Base-by-base conservation (phyloP, 352 stramenopile species). In the Pythium scleroteichum region DNA sequence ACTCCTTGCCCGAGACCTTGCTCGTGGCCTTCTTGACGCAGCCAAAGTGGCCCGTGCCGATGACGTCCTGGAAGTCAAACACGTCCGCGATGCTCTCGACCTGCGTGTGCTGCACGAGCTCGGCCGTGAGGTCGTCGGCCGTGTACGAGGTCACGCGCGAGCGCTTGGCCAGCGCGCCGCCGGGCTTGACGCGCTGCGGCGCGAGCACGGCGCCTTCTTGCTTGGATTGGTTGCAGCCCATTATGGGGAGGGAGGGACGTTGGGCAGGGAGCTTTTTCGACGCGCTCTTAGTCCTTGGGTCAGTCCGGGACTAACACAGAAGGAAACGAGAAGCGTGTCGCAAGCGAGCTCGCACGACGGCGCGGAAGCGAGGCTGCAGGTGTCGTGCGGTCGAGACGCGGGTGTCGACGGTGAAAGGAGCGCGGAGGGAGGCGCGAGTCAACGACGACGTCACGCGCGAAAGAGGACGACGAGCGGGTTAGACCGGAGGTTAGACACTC, bases 61-160 rank as follows among this genome's bases (percentile, higher is more conserved):
- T 87, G 26, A 76, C 83, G 26, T 66, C 39, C 57, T 73, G 69
- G 63, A 93, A 88, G 42, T 83, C 69, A 56, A 91, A 90, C 48
- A 73, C 72, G 46, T 83, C 72, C 49, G 59, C 53, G 48, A 93
- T 90, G 57, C 88, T 69, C 51, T 82, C 73, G 42, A 93, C 81
- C 45, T 77, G 76, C 51, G 75, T 87, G 76, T 93, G 83, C 69
- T 90, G 83, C 48, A 93, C 79, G 4, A 93, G 73, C 48, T 90
- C 79, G 4, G 79, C 79, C 49, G 78, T 87, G 44, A 93, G 41
- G 73, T 93, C 78, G 60, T 93, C 83, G n/a, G 67, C 72, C 29
- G 44, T 49, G 58, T 44, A 58, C 22, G 87, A 76, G 16, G 72
- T 75, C 19, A 61, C 47, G 47, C 72, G 71, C 45, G 75, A 63